Conservation (phyloP, 805 yeast genomes). For the Ogataea paraovalis region DNA sequence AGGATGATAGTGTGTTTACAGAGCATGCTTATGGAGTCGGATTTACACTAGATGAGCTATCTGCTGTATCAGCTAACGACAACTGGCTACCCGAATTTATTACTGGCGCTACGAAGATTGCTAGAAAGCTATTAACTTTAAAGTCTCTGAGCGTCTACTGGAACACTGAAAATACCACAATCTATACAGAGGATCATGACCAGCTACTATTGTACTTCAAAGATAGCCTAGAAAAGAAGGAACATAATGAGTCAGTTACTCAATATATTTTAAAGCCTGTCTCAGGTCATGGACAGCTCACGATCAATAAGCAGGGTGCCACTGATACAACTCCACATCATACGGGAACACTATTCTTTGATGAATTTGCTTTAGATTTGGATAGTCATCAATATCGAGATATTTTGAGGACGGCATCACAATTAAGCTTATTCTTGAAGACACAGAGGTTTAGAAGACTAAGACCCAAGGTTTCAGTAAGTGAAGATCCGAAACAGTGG, state of each 20-base stretch:
- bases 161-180: slow-evolving; percentile 62
- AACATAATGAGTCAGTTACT: slow-evolving; percentile 22
- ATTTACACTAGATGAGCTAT: slow-evolving; percentile 73
- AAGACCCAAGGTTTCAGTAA: slow-evolving; percentile 55
- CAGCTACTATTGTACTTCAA: slow-evolving; percentile 47
- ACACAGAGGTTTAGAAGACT: slow-evolving; percentile 70
- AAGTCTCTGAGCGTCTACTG: slow-evolving; percentile 76
- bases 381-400: slow-evolving; percentile 85
- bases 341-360: slow-evolving; percentile 71
- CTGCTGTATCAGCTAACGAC: slow-evolving; percentile 86
- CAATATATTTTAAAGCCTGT: slow-evolving; percentile 81
- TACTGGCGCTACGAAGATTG: slow-evolving; percentile 57
- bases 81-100: slow-evolving; percentile 85
- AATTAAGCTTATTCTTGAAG: slow-evolving; percentile 70
- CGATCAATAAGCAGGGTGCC: slow-evolving; percentile 74
- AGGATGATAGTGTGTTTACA: slow-evolving; percentile 70
- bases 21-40: slow-evolving; percentile 80
- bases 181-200: slow-evolving; percentile 45
- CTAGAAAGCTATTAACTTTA: slow-evolving; percentile 75
- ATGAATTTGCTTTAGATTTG: slow-evolving; percentile 82
- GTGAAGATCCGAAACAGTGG: slow-evolving; percentile 77
- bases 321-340: slow-evolving; percentile 67
- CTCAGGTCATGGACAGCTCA: slow-evolving; percentile 78
- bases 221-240: slow-evolving; percentile 35
- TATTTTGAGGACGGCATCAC: slow-evolving; percentile 74